Evolutionary conservation across 1,284 basidiomycete genomes (phyloP).

Genomic region (Butyriboletus appendiculatus): DNA sequence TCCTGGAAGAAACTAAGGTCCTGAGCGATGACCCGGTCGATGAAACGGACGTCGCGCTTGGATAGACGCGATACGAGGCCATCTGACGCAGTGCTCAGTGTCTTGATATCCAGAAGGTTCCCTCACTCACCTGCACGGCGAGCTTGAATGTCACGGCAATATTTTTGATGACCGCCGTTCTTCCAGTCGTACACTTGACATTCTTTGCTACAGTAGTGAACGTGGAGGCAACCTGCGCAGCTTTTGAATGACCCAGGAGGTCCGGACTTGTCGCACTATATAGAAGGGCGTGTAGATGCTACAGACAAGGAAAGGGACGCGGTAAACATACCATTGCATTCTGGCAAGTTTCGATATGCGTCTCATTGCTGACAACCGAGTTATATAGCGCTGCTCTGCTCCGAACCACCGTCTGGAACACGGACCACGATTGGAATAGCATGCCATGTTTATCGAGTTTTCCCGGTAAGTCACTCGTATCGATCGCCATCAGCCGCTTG

Average conservation of each 20-base stretch:
- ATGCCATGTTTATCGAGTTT: slow-evolving; percentile 19
- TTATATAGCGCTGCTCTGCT: slow-evolving; percentile 16
- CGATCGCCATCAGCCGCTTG: slow-evolving; percentile 18
- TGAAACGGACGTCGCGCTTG: slow-evolving; percentile 26
- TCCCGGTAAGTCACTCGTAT: slow-evolving; percentile 8
- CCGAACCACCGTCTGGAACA: slow-evolving; percentile 23
- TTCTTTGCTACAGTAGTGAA: slow-evolving; percentile 34
- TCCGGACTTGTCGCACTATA: slow-evolving; percentile 29
- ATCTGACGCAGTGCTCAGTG: slow-evolving; percentile 14
- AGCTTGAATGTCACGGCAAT: slow-evolving; percentile 32
- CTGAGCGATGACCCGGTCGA: slow-evolving; percentile 26
- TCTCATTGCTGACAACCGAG: slow-evolving; percentile 7
- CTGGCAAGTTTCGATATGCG: slow-evolving; percentile 29
- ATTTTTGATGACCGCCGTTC: slow-evolving; percentile 25
- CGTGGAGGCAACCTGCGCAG: slow-evolving; percentile 31
- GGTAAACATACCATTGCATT: slow-evolving; percentile 23
- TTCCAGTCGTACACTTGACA: slow-evolving; percentile 35
- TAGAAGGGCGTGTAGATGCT: background rate
- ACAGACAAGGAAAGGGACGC: background rate
- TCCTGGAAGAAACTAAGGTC: slow-evolving; percentile 20
- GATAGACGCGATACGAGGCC: slow-evolving; percentile 27
- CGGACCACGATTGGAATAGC: slow-evolving; percentile 21
- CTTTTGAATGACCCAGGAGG: slow-evolving; percentile 30
- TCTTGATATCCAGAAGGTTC: background rate
- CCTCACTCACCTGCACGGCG: slow-evolving; percentile 24